These are phyloP conservation scores for Phyllosticta citribraziliensis DNA, from an alignment of 2,329 filamentous ascomycete species.

Conservation along the genomic window DNA sequence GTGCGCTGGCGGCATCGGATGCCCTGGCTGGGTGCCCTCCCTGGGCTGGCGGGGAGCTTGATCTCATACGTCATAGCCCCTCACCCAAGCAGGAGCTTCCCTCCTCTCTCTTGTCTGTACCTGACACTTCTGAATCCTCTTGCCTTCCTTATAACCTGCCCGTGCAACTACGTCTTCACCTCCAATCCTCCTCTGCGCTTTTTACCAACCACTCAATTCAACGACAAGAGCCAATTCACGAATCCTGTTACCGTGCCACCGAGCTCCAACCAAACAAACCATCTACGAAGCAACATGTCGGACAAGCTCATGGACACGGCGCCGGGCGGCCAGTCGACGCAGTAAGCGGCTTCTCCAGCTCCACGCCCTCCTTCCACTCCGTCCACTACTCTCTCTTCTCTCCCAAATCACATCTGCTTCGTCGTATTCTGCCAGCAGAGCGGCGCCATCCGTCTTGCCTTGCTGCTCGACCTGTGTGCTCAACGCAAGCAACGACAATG, in stretches of 20 bases:
- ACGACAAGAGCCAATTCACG: not conserved
- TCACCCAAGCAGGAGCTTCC: not conserved
- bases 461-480: too few relatives aligned
- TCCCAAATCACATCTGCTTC: too few relatives aligned
- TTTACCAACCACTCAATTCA: not conserved
- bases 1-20: not conserved
- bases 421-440: too few relatives aligned
- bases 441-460: too few relatives aligned
- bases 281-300: slow-evolving; percentile 32
- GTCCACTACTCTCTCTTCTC: not conserved
- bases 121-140: not conserved
- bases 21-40: too few relatives aligned
- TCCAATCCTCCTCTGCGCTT: not conserved
- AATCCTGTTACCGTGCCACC: too few relatives aligned
- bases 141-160: not conserved
- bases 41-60: not conserved
- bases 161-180: not conserved
- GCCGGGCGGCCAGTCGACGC: slow-evolving; percentile 50
- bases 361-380: not conserved
- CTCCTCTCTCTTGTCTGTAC: not conserved
- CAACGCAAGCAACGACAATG: too few relatives aligned
- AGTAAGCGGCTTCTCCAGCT: slow-evolving; percentile 30
- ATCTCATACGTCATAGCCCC: not conserved
- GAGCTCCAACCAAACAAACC: too few relatives aligned
- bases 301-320: slow-evolving; percentile 49